A percentile compares a stretch with the other conserved stretches of the same genome.
Conservation (phyloP, 139 green algal genomes). For the Chlorella vulgaris region DNA sequence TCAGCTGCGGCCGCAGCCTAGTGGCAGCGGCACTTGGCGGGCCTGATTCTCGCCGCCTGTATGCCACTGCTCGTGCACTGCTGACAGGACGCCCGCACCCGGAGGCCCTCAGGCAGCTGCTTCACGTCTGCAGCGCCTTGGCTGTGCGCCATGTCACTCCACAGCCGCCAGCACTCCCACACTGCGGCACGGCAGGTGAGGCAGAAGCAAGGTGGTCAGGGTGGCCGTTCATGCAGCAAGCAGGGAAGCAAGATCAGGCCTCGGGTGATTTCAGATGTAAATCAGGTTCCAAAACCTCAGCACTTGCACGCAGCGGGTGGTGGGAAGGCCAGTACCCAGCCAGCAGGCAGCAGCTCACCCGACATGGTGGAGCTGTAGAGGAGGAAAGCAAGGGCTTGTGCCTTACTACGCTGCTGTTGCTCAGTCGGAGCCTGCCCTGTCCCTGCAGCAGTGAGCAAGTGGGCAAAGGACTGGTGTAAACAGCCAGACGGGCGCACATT, state of each 20-base stretch:
- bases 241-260: too few relatives aligned
- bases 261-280: too few relatives aligned
- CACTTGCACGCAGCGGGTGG: neutral
- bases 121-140: neutral
- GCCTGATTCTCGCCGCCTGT: too few relatives aligned
- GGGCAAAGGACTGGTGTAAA: too few relatives aligned
- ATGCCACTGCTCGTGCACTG: too few relatives aligned
- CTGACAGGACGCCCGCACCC: neutral
- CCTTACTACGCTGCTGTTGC: conserved; percentile 14
- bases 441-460: neutral
- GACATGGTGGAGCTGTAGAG: conserved; percentile 36
- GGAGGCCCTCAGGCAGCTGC: conserved; percentile 9
- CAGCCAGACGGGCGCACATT: too few relatives aligned
- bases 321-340: neutral
- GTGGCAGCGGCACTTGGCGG: too few relatives aligned
- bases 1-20: too few relatives aligned
- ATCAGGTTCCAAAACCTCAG: too few relatives aligned
- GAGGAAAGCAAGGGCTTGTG: conserved; percentile 52
- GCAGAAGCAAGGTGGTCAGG: too few relatives aligned
- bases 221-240: too few relatives aligned
- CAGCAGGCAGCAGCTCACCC: neutral
- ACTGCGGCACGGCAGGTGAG: conserved; percentile 10
- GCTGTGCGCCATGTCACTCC: conserved; percentile 34
- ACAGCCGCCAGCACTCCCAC: conserved; percentile 37
- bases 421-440: neutral